Base-by-base conservation (phyloP, 352 stramenopile species). In the Elongisporangium anandrum region DNA sequence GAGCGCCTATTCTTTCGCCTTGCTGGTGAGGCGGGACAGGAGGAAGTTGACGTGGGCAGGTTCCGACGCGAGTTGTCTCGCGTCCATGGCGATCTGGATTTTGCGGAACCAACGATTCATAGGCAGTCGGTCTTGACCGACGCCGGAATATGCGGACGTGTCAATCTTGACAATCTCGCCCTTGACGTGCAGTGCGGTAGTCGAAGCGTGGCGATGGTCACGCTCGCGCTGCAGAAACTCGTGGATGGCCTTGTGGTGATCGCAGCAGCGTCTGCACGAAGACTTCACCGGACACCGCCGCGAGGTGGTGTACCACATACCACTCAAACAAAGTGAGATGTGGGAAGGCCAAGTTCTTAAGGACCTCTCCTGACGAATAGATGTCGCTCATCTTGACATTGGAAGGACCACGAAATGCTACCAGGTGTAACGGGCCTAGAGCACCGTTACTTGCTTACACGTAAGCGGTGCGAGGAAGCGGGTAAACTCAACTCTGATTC, bases 81-180 rank as follows among this genome's bases (percentile, higher is more conserved):
- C 61, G 16, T 49, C 54, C 52, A 68, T 63, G 0, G 56, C 60
- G 20, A 65, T 60, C 10, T 71, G 50, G 50, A 70, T 58, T 17
- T 70, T 54, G 3, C 51, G 39, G 16, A 66, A 63, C 59, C 63
- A 66, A 15, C 59, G 54, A 20, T 54, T 63, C 12, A 63, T 29
- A 2, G 45, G 50, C 1, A 70, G 41, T 22, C 54, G 17, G 19
- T 63, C 50, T 24, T 38, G 8, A 41, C 54, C 54, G 24, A 21
- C 50, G 2, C 56, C 50, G 29, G 26, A 19, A 59, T 55, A 53
- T 15, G 24, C 24, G 9, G 51, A 58, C 15, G 26, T 34, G 20
- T 64, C 52, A 6, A 64, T 34, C 29, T 56, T 62, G 5, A 62
- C 24, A 2, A 38, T 13, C 0, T 64, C 45, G 38, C 34, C 52